Percentiles rank a stretch among this genome's conserved stretches.
Evolutionary conservation across 2,329 filamentous ascomycete species (phyloP).

Genomic region (Sporothrix variecibatus): DNA sequence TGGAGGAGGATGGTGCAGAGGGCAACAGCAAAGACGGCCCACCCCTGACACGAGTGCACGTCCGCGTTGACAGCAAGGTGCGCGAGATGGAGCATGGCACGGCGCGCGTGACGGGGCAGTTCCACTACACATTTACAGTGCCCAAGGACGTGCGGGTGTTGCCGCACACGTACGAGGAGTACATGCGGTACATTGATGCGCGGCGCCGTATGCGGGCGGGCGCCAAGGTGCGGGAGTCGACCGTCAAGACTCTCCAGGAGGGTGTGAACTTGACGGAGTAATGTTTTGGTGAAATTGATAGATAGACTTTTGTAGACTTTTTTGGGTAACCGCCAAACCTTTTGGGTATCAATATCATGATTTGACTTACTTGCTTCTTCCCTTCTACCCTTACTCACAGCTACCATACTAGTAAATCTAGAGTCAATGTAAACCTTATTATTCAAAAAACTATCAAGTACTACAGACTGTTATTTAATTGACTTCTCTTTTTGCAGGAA

Average conservation of each 20-base stretch:
- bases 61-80: slow-evolving; percentile 71
- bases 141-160: slow-evolving; percentile 43
- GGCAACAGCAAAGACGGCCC: slow-evolving; percentile 33
- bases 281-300: background rate
- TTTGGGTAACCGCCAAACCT: background rate
- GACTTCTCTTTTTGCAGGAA: too few relatives aligned
- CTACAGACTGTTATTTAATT: too few relatives aligned
- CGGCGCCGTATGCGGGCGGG: slow-evolving; percentile 43
- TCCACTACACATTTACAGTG: slow-evolving; percentile 65
- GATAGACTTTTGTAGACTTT: background rate
- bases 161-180: slow-evolving; percentile 45
- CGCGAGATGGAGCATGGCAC: slow-evolving; percentile 64
- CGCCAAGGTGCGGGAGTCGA: slow-evolving; percentile 27
- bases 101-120: slow-evolving; percentile 69
- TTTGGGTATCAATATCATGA: background rate
- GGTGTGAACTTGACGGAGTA: slow-evolving; percentile 31
- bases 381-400: too few relatives aligned
- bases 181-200: slow-evolving; percentile 49
- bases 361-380: background rate
- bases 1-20: slow-evolving; percentile 33
- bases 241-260: background rate
- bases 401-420: too few relatives aligned
- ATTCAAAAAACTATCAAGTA: too few relatives aligned
- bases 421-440: too few relatives aligned
- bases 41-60: slow-evolving; percentile 58